Base-by-base conservation (phyloP, 2,329 filamentous ascomycete genomes). In the Blastomyces parvus region DNA sequence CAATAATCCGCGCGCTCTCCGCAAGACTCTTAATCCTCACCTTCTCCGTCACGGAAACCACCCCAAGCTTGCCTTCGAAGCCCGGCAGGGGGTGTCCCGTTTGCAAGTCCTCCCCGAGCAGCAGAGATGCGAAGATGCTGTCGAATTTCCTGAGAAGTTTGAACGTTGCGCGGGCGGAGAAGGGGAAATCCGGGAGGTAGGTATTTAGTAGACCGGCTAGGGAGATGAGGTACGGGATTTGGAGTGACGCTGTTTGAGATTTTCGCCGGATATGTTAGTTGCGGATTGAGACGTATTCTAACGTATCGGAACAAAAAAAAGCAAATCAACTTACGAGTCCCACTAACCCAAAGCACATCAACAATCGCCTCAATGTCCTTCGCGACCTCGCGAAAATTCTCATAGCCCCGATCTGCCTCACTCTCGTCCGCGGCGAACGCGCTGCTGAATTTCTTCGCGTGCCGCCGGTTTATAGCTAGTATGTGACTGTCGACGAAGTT, bases 321-420 rank as follows among this genome's bases (percentile, higher is more conserved):
- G n/a, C n/a, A n/a, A 52, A 25, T 27, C 9, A 8, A 81, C 89
- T 73, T 80, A 91, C 91, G 91, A 27, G 92, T 96, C 11, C 89
- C 90, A 38, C 87, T 90, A 27, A 90, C 83, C 93, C 93, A 97
- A 5, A 96, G 77, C 8, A 95, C 83, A 73, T 95, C 88, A 19
- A 96, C 77, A 14, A 96, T 73, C 6, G 82, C 81, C 63, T 92
- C 88, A 0, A 96, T 75, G 70, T 96, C 91, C 63, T 79, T 83
- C 62, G 85, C 90, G 4, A 91, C 83, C 70, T 92, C 87, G 59
- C 79, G 80, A 73, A 93, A 89, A 60, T 76, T 84, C 62, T 79
- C 78, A 66, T 87, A 88, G 1, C 83, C 84, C 42, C 75, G 73
- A 4, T 77, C 77, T 17, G 74, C 72, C 13, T 72, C 71, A 3